Conservation (phyloP, 441 rosid genomes). For the Aquilaria agallochum region DNA sequence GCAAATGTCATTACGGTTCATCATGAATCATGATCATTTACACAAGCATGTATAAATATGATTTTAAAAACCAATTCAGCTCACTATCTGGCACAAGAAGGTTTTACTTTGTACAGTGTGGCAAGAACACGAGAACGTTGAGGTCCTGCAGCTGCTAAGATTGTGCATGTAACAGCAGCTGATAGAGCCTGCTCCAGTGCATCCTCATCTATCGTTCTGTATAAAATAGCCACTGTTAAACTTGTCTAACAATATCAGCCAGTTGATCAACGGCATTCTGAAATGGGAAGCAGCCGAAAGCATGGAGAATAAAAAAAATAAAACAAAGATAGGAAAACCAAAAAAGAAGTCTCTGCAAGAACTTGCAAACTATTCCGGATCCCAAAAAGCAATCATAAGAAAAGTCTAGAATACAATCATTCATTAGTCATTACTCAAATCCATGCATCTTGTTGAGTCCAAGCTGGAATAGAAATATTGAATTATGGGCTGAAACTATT, state of each 20-base stretch:
- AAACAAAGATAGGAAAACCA: too few relatives aligned
- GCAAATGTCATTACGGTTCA: slow-evolving; percentile 86
- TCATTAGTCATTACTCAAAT: too few relatives aligned
- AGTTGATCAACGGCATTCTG: too few relatives aligned
- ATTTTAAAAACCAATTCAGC: not conserved
- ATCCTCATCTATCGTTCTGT: slow-evolving; percentile 92
- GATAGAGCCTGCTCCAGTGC: slow-evolving; percentile 89
- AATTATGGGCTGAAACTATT: too few relatives aligned
- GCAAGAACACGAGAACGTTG: slow-evolving; percentile 99
- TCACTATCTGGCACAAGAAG: slow-evolving; percentile 7
- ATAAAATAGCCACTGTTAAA: slow-evolving; percentile 4
- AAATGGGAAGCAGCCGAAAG: too few relatives aligned
- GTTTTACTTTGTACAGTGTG: slow-evolving; percentile 80
- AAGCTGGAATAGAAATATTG: too few relatives aligned
- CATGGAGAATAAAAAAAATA: too few relatives aligned
- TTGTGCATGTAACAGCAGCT: slow-evolving; percentile 98
- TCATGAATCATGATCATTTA: slow-evolving; percentile 54
- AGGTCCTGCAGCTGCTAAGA: slow-evolving; percentile 99
- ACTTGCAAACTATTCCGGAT: too few relatives aligned
- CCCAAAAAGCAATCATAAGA: too few relatives aligned
- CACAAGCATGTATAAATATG: slow-evolving; percentile 13
- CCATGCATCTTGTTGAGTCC: too few relatives aligned
- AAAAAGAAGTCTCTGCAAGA: too few relatives aligned
- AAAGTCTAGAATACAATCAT: too few relatives aligned
- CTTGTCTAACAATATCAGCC: not conserved